Conservation (phyloP, 2,329 filamentous ascomycete genomes). For the Emergomyces pasteurianus region DNA sequence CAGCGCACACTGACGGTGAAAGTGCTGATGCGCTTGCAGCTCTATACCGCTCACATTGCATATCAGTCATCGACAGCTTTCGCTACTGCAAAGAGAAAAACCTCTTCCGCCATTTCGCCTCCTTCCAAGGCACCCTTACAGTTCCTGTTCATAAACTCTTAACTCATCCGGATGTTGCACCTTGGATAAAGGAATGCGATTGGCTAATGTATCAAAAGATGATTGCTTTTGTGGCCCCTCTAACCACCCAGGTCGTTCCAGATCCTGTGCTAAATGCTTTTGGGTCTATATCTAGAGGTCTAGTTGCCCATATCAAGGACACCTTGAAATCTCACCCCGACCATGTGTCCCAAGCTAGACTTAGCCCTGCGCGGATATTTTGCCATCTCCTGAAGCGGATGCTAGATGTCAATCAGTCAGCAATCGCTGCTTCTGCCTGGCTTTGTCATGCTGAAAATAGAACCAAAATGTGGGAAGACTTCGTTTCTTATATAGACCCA, state of each 20-base stretch:
- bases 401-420: constrained; percentile 81
- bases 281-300: constrained; percentile 68
- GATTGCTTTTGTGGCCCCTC: constrained; percentile 79
- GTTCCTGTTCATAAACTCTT: constrained; percentile 94
- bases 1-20: constrained; percentile 70
- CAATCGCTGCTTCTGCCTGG: constrained; percentile 88
- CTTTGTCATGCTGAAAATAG: constrained; percentile 79
- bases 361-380: constrained; percentile 80
- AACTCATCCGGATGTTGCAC: constrained; percentile 63
- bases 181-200: constrained; percentile 94
- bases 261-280: constrained; percentile 78
- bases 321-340: constrained; percentile 75
- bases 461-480: constrained; percentile 92
- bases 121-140: constrained; percentile 90
- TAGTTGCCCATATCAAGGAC: constrained; percentile 70
- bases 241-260: constrained; percentile 84
- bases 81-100: constrained; percentile 95
- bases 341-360: constrained; percentile 77
- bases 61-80: constrained; percentile 87
- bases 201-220: constrained; percentile 95
- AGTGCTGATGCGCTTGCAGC: constrained; percentile 75
- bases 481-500: constrained; percentile 34
- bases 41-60: constrained; percentile 87
- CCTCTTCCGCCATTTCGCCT: constrained; percentile 87
- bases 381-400: constrained; percentile 75